Evolutionary conservation across 192 early-diverging fungal species (phyloP), one percentile per base, ranked within the genome.

Genomic region (Lobosporangium transversale): DNA sequence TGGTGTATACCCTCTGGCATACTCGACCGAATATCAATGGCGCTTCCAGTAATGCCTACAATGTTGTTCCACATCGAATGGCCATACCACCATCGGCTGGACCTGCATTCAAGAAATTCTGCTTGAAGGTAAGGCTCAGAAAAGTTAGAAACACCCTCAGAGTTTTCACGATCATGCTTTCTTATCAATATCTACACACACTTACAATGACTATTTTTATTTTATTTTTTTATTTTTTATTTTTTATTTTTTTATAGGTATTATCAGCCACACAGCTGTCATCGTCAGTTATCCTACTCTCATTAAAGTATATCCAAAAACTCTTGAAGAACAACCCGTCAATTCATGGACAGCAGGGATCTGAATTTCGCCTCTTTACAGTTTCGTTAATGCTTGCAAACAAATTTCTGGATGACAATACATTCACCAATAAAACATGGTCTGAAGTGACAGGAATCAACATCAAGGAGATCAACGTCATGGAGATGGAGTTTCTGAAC

Each of bases 391-490:
- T 94, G 84, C 84, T 94, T 4, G 89, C 92, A 53, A 94, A 92
- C 83, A 96, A 96, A 66, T 89, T 88, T 65, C 81, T 94, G 27
- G 88, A 94, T 66, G 95, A 97, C 79, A 95, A 95, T 75, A 95
- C 93, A 48, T 97, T 93, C 65, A 89, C 95, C 14, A 94, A 93
- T 71, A 87, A 90, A 70, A 92, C 93, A 18, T 97, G 95, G 95
- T 88, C 90, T 18, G 87, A 94, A 58, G 92, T 97, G 20, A 92
- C 91, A 35, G 83, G 87, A 47, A 90, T 97, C 64, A 91, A 89
- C 9, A 84, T 93, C 33, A 65, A 81, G 51, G 93, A 97, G 65
- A 85, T 97, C 31, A 92, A 92, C 50, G 88, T 91, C 10, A 93
- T 94, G 89, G 94, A 94, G 85, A 92, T 91, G 62, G 94, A 96